These are phyloP conservation scores for sorghum (Sorghum bicolor) DNA, from an alignment of 176 grass and related monocot genomes.

Conservation along the genomic window Sorghum_bicolor_NCBIv3 NC_012870.2:7322001-7322500, in stretches of 20 bases:
- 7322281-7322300: background rate
- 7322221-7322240: background rate
- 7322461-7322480: background rate
- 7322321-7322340: background rate
- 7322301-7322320: background rate
- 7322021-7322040: background rate
- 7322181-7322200: background rate
- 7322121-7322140: slow-evolving; percentile 79
- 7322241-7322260: background rate
- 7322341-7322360: background rate
- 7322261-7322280: background rate
- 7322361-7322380: background rate
- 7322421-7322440: background rate
- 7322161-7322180: slow-evolving; percentile 49
- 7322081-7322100: slow-evolving; percentile 77
- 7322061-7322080: slow-evolving; percentile 93
- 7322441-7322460: background rate
- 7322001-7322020: background rate
- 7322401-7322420: background rate
- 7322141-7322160: slow-evolving; percentile 74
- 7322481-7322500: background rate
- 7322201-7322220: background rate
- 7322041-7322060: slow-evolving; percentile 31
- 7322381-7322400: background rate
- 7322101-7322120: slow-evolving; percentile 68